Conservation (phyloP, 1,284 basidiomycete species). For the Sporisorium exsertum region DNA sequence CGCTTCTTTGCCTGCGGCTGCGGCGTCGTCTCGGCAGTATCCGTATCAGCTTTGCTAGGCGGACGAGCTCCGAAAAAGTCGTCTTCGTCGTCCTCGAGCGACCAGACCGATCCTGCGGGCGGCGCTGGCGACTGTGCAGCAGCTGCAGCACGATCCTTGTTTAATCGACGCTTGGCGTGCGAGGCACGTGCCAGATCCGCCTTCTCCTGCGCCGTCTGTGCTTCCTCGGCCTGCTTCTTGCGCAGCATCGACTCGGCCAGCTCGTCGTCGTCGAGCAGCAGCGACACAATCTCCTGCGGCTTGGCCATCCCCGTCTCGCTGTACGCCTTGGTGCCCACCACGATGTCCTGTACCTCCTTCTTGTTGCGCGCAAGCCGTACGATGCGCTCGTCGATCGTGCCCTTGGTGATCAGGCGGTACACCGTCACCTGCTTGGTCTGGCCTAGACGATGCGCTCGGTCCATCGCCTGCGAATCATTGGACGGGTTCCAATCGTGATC, state of each 20-base stretch:
- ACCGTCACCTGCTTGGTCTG: constrained; percentile 99
- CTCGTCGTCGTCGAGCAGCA: constrained; percentile 93
- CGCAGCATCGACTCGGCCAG: constrained; percentile 68
- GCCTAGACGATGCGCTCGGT: constrained; percentile 96
- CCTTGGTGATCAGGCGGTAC: constrained; percentile 94
- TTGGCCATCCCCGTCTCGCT: constrained; percentile 77
- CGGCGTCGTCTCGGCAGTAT: constrained; percentile 51
- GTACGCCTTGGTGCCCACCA: constrained; percentile 93
- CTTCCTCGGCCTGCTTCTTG: constrained; percentile 68
- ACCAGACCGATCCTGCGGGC: constrained; percentile 49
- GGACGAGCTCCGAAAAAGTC: constrained; percentile 66
- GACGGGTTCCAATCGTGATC: constrained; percentile 97
- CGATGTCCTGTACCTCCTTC: constrained; percentile 84
- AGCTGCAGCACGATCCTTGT: constrained; percentile 54
- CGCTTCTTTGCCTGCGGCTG: constrained; percentile 42
- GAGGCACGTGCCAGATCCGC: constrained; percentile 64
- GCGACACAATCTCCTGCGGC: constrained; percentile 94
- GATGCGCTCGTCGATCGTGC: constrained; percentile 98
- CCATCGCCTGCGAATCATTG: constrained; percentile 99
- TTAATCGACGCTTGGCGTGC: constrained; percentile 61
- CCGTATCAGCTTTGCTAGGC: constrained; percentile 42
- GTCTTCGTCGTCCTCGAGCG: constrained; percentile 68
- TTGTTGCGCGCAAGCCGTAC: constrained; percentile 73
- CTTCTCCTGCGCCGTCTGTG: constrained; percentile 64
- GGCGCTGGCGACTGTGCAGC: constrained; percentile 29